Conservation (phyloP, 1,139 yeast species). For the Kazachstania sp. region DNA sequence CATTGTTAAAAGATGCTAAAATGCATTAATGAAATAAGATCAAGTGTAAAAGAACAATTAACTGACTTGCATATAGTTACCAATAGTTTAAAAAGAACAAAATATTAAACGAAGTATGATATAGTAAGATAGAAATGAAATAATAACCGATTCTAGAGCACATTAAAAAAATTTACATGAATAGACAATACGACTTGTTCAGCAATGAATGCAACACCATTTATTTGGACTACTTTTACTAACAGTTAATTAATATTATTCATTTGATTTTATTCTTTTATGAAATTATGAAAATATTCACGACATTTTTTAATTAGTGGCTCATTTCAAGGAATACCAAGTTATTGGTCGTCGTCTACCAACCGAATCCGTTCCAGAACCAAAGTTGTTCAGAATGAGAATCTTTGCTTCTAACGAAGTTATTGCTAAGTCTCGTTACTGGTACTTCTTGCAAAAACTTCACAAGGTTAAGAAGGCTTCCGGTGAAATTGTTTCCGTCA, state of each 20-base stretch:
- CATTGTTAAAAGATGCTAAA: too few species aligned
- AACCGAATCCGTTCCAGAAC: conserved; percentile 97
- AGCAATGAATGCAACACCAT: too few species aligned
- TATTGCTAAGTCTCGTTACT: conserved; percentile 99
- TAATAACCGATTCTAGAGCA: too few species aligned
- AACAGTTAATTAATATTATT: not conserved
- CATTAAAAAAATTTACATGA: too few species aligned
- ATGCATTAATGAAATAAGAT: too few species aligned
- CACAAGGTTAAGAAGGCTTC: conserved; percentile 99
- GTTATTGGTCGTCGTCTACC: conserved; percentile 99
- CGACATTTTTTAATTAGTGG: conserved; percentile 38
- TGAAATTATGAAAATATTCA: not conserved
- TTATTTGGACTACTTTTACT: too few species aligned
- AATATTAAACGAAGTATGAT: too few species aligned
- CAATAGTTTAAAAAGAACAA: too few species aligned
- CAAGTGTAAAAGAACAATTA: too few species aligned
- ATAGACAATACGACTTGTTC: too few species aligned
- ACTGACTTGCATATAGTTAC: too few species aligned
- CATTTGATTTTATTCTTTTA: conserved; percentile 2
- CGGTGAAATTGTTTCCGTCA: conserved; percentile 96
- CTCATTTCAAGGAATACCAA: conserved; percentile 98
- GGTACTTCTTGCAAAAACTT: conserved; percentile 99
- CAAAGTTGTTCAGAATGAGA: conserved; percentile 99
- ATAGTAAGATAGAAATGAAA: too few species aligned
- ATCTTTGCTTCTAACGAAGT: conserved; percentile 98